Percentiles rank a stretch among this genome's conserved stretches.
Conservation (phyloP, 2,329 filamentous ascomycete genomes). For the Furcasterigmium sp. region DNA sequence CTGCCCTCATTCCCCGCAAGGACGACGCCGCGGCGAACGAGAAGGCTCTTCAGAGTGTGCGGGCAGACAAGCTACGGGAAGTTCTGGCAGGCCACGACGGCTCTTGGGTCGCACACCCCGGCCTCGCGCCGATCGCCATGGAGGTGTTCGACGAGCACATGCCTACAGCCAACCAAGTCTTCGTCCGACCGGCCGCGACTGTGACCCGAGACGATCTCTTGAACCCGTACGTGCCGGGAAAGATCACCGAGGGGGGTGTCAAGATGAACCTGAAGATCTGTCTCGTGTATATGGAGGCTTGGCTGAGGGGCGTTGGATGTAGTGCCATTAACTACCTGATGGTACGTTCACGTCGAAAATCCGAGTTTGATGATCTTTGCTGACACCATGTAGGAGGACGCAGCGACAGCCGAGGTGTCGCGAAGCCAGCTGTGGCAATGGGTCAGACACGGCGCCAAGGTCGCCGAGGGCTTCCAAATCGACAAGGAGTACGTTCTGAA, state of each 20-base stretch:
- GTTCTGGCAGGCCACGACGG: conserved; percentile 91
- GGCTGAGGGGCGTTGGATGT: conserved; percentile 83
- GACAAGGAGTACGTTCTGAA: conserved; percentile 78
- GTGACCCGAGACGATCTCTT: conserved; percentile 77
- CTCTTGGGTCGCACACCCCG: conserved; percentile 96
- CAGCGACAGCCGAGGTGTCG: conserved; percentile 83
- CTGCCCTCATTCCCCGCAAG: conserved; percentile 98
- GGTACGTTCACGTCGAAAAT: conserved; percentile 24
- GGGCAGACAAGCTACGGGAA: conserved; percentile 93
- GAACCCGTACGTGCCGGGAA: conserved; percentile 85
- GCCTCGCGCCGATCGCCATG: conserved; percentile 78
- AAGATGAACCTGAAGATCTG: conserved; percentile 89
- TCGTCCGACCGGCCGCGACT: conserved; percentile 72
- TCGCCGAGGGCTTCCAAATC: conserved; percentile 74
- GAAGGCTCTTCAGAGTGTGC: conserved; percentile 86
- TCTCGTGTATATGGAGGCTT: conserved; percentile 87
- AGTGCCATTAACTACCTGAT: conserved; percentile 89
- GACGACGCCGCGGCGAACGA: conserved; percentile 88
- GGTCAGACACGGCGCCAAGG: conserved; percentile 61
- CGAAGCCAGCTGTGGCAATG: conserved; percentile 87
- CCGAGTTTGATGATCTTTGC: too few relatives aligned
- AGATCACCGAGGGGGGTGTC: conserved; percentile 81
- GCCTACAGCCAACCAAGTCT: conserved; percentile 97
- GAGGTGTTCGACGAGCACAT: conserved; percentile 98
- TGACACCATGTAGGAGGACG: conserved; percentile 55